Evolutionary conservation across 768 basidiomycete genomes (phyloP), one percentile per base, ranked within the genome.

Genomic region (Podaxis rugospora): DNA sequence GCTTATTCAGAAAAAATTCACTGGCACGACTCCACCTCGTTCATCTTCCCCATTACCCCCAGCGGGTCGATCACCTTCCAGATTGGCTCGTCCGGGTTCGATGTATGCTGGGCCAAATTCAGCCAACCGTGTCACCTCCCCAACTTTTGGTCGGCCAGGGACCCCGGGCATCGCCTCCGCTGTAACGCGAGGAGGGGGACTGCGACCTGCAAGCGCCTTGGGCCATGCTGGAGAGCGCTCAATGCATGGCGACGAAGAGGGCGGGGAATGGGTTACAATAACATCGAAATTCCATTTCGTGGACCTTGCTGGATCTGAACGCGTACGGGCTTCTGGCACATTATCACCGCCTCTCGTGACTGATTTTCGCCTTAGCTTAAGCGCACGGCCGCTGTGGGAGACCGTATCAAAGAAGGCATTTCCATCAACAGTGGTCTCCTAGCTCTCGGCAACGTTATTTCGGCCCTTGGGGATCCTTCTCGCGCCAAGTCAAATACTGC

Each of bases 221-320:
- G 91, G 90, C 18, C 84, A 89, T 66, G 74, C 83, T 9, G 78
- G 81, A 46, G 88, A 89, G 59, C 75, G 80, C 40, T 64, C 74
- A 40, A 64, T 40, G 44, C 65, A 71, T 11, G 68, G 66, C 32
- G 90, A 90, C 21, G 87, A 87, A 14, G 89, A 87, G 10, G 64
- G 75, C 2, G 90, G 91, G 1, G 92, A 94, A 62, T 97, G 94
- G 93, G 80, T 89, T 13, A 95, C 93, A 0, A 84, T 95, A 44
- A 86, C 90, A 39, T 95, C 93, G 50, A 99, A 99, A 71, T 98
- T 98, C 76, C 95, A 99, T 74, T 98, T 98, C 66, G 97, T 99
- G 27, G 97, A 99, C 76, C 75, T 99, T 69, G 97, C 97, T 27
- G 97, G 97, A 40, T 95, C 93, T 42, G 97, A 99, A 78, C 79